Conservation (phyloP, 2,329 filamentous ascomycete species). For the Pleoardoris graminearum region DNA sequence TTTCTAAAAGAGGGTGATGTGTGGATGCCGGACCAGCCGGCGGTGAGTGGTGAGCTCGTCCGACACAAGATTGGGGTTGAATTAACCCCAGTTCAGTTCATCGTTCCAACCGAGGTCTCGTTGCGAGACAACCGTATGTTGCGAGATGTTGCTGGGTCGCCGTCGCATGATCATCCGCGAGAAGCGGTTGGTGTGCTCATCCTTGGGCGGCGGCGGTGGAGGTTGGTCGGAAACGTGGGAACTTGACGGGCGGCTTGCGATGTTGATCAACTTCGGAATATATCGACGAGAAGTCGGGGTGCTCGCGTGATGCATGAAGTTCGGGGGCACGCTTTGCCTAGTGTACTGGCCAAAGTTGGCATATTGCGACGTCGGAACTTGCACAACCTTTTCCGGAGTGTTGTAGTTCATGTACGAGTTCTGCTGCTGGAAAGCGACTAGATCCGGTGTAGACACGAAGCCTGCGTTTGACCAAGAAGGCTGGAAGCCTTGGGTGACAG, state of each 20-base stretch:
- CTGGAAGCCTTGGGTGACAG: slow-evolving; percentile 38
- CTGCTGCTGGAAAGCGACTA: slow-evolving; percentile 39
- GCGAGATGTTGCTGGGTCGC: slow-evolving; percentile 43
- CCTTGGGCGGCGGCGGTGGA: slow-evolving; percentile 42
- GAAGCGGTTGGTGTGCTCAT: slow-evolving; percentile 41
- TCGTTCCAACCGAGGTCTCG: slow-evolving; percentile 42
- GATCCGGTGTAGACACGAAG: slow-evolving; percentile 41
- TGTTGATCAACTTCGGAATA: slow-evolving; percentile 42
- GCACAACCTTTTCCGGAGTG: slow-evolving; percentile 35
- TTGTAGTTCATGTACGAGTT: slow-evolving; percentile 38
- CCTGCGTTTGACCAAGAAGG: slow-evolving; percentile 40
- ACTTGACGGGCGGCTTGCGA: slow-evolving; percentile 31
- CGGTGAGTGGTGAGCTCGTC: slow-evolving; percentile 8
- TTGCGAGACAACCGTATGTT: slow-evolving; percentile 38
- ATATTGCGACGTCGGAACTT: slow-evolving; percentile 40
- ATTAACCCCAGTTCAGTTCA: slow-evolving; percentile 41
- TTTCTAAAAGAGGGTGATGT: slow-evolving; percentile 28
- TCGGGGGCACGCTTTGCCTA: slow-evolving; percentile 41
- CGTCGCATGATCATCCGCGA: slow-evolving; percentile 42
- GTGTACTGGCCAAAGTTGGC: slow-evolving; percentile 40
- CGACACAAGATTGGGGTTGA: slow-evolving; percentile 2
- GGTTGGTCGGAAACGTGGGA: slow-evolving; percentile 29
- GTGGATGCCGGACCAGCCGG: slow-evolving; percentile 35
- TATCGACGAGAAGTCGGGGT: slow-evolving; percentile 35
- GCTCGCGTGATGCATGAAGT: slow-evolving; percentile 35